Conservation (phyloP, 2,329 filamentous ascomycete species). For the Pseudogymnoascus sp. region DNA sequence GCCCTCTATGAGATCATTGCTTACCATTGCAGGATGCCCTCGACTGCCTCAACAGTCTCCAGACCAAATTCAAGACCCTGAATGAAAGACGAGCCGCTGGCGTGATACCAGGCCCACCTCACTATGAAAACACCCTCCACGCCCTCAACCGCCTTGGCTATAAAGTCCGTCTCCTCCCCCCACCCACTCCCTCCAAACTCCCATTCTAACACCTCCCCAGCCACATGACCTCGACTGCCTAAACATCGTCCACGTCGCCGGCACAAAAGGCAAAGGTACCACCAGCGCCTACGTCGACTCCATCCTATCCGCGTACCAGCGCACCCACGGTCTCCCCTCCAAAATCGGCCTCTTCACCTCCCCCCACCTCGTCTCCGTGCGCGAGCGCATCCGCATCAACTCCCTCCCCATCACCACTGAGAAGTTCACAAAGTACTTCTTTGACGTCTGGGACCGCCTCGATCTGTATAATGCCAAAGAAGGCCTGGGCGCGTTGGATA, state of each 20-base stretch:
- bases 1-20: background rate
- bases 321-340: slow-evolving; percentile 13
- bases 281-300: slow-evolving; percentile 76
- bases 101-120: slow-evolving; percentile 25
- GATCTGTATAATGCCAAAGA: background rate
- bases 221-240: background rate
- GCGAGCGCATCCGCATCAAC: slow-evolving; percentile 77
- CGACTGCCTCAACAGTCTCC: slow-evolving; percentile 75
- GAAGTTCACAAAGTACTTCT: slow-evolving; percentile 69
- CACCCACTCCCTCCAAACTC: background rate
- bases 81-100: slow-evolving; percentile 71
- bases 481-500: slow-evolving; percentile 22
- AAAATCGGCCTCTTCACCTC: slow-evolving; percentile 73
- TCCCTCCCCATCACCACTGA: slow-evolving; percentile 59
- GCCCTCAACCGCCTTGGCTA: background rate
- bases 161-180: background rate
- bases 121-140: slow-evolving; percentile 3
- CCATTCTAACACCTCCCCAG: background rate
- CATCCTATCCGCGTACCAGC: slow-evolving; percentile 57
- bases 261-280: slow-evolving; percentile 89
- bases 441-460: slow-evolving; percentile 65
- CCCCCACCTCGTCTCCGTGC: slow-evolving; percentile 72
- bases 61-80: slow-evolving; percentile 76
- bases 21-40: slow-evolving; percentile 62
- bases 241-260: slow-evolving; percentile 65